Percentiles rank a stretch among this genome's conserved stretches.
These are phyloP conservation scores for Skeletonema costatum DNA, from an alignment of 108 stramenopile genomes.

Conservation along the genomic window DNA sequence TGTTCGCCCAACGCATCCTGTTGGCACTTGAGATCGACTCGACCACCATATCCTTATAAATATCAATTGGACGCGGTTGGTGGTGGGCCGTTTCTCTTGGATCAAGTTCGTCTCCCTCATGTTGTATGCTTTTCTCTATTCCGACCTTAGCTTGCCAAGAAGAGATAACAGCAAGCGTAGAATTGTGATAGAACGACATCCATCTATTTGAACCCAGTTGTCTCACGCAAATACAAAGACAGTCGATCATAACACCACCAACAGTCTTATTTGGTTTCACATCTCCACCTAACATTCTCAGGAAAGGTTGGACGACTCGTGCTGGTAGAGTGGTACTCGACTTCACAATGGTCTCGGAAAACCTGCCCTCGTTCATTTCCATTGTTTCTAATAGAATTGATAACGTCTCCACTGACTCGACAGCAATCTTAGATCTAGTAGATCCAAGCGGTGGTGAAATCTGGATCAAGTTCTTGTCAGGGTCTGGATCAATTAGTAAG, in stretches of 20 bases:
- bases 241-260: constrained; percentile 69
- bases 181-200: constrained; percentile 75
- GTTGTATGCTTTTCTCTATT: neutral
- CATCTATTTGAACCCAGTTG: constrained; percentile 70
- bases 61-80: constrained; percentile 16
- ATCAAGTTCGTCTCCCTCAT: constrained; percentile 7
- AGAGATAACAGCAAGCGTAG: constrained; percentile 52
- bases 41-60: constrained; percentile 56
- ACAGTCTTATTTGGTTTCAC: constrained; percentile 56
- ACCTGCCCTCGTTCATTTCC: constrained; percentile 28
- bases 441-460: constrained; percentile 14
- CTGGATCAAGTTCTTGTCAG: constrained; percentile 11
- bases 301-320: constrained; percentile 79
- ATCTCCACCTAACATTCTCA: constrained; percentile 61
- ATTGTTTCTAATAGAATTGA: constrained; percentile 58
- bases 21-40: constrained; percentile 17
- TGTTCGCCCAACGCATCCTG: constrained; percentile 13
- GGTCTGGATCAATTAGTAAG: constrained; percentile 51
- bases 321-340: constrained; percentile 60
- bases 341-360: constrained; percentile 34
- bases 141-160: constrained; percentile 54
- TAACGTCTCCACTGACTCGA: constrained; percentile 66
- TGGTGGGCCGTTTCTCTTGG: neutral
- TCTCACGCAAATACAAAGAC: constrained; percentile 73
- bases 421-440: constrained; percentile 41